Percentiles rank a stretch among this genome's conserved stretches.
phyloP scores from a whole-genome alignment of 352 stramenopile species.

The Thraustochytrium striatum region DNA sequence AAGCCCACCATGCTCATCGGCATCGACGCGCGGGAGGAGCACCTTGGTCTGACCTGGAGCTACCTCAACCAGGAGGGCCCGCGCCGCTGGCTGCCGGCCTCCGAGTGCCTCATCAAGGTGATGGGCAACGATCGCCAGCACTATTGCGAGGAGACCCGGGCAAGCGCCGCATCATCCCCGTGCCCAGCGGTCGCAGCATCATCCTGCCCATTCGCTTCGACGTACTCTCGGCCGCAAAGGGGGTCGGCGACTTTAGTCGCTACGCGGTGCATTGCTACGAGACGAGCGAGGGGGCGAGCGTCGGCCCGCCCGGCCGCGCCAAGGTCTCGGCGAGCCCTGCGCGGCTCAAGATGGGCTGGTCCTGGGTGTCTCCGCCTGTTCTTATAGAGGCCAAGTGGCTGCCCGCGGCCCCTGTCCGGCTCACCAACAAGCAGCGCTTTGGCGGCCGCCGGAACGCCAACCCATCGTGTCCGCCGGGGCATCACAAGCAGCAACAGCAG shows the following conservation, averaged over 20 bases:
- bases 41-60: constrained; percentile 14
- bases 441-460: neutral
- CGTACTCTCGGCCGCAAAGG: constrained; percentile 37
- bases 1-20: constrained; percentile 42
- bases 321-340: neutral
- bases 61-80: constrained; percentile 11
- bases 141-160: neutral
- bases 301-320: neutral
- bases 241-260: constrained; percentile 40
- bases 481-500: neutral
- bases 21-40: constrained; percentile 31
- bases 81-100: constrained; percentile 13
- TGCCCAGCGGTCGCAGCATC: neutral
- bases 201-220: constrained; percentile 42
- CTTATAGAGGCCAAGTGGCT: constrained; percentile 39
- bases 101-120: constrained; percentile 12
- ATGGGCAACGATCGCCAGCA: neutral
- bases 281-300: neutral
- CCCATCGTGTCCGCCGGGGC: too few relatives aligned
- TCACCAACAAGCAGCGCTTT: constrained; percentile 38
- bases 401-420: constrained; percentile 15
- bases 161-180: constrained; percentile 5
- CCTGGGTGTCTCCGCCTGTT: constrained; percentile 27
- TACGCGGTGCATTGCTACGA: constrained; percentile 42
- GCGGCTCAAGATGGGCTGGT: neutral